Base-by-base conservation (phyloP, 2,329 filamentous ascomycete genomes). In the Fusarium goolgardi region DNA sequence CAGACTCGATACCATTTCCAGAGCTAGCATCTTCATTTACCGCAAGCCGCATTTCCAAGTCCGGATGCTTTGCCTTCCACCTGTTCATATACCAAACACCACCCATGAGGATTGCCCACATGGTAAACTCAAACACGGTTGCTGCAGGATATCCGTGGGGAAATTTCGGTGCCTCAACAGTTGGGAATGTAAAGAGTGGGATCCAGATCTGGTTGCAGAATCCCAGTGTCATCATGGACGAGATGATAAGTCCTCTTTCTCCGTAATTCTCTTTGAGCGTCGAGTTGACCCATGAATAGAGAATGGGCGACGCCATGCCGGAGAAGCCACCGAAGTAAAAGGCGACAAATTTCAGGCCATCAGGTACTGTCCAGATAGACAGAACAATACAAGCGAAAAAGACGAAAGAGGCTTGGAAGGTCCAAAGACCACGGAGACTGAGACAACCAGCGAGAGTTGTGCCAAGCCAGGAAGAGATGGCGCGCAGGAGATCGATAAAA, bases 121-220 rank as follows among this genome's bases (percentile, higher is more conserved):
- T 59, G 0, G 54, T 37, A 4, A 59, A 50, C 23, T 43, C 35
- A 13, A 59, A 59, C 0, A 51, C 57, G 0, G 57, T 59, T 0
- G 57, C 57, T 0, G 57, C 57, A 0, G 57, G 43, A 18, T 59
- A 59, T 11, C 57, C 57, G 4, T 59, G 18, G 0, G 34, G 29
- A 3, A 59, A 59, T 1, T 3, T 0, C 0, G 57, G 57, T 4
- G 57, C 57, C 11, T 59, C 43, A 1, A 59, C 35, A 0, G 57
- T 59, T 5, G 57, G 57, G 8, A 59, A 59, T 0, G 54, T 59
- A 13, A 59, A 59, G 0, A 59, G 54, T 0, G 57, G 57, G 2
- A 59, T 59, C 57, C 57, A 59, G 2, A 59, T 59, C 23, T 59
- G 57, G 0, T 59, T 59, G 5, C 54, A 59, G 2, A 59, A 59